Conservation (phyloP, 306 rosid species). For the Cicer cuneatum region DNA sequence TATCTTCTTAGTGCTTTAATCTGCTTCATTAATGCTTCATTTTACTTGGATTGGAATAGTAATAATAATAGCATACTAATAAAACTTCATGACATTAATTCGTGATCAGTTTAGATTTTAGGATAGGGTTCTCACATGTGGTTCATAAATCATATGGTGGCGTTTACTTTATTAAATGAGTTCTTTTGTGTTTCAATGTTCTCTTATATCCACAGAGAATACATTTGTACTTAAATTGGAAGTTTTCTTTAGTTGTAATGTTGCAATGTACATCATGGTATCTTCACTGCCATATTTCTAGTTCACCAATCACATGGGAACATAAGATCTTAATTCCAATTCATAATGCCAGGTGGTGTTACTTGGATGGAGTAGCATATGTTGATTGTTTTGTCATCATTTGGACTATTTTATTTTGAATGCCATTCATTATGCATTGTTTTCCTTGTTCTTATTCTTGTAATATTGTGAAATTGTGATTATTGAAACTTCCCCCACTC, state of each 20-base stretch:
- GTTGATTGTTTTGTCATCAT: neutral
- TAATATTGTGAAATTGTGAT: constrained; percentile 21
- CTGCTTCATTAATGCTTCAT: constrained; percentile 8
- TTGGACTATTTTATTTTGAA: constrained; percentile 29
- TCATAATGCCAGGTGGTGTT: neutral
- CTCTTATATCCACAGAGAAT: constrained; percentile 7
- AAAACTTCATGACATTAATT: constrained; percentile 5
- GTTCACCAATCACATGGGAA: constrained; percentile 7
- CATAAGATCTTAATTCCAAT: neutral
- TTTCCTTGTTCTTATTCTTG: constrained; percentile 21
- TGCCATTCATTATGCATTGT: constrained; percentile 16
- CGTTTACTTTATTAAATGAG: neutral
- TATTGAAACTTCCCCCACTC: constrained; percentile 20
- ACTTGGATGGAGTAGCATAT: constrained; percentile 25
- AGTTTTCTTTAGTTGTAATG: neutral
- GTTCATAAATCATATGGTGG: neutral
- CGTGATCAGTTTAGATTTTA: neutral
- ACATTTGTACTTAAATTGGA: neutral
- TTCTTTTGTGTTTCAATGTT: constrained; percentile 6
- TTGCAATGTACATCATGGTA: constrained; percentile 28
- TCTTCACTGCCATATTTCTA: neutral
- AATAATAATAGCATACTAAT: neutral
- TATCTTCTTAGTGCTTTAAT: neutral
- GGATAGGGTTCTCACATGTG: neutral
- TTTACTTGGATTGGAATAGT: neutral